Evolutionary conservation across 2,329 filamentous ascomycete genomes (phyloP).

Genomic region (Nannizziopsis arthrosporioides): DNA sequence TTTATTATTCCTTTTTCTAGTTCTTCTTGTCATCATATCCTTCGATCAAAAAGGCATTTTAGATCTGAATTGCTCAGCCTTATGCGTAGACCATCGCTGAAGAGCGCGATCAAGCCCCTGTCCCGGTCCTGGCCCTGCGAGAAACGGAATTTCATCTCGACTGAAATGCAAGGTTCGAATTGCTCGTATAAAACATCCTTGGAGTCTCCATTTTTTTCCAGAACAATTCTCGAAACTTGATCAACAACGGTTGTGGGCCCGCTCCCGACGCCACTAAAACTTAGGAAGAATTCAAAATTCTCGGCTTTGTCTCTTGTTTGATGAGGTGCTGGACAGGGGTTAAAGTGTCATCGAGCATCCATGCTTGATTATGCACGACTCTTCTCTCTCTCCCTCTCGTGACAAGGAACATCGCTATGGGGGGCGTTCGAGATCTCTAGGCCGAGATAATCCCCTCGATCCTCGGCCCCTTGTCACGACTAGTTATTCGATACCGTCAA

Average conservation of each 20-base stretch:
- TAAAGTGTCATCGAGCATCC: neutral
- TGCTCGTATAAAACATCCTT: neutral
- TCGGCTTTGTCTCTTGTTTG: slow-evolving; percentile 2
- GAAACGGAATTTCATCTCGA: no score
- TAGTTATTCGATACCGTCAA: no score
- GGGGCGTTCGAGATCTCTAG: no score
- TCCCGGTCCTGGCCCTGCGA: no score
- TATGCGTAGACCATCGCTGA: no score
- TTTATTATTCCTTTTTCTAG: no score
- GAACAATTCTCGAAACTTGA: slow-evolving; percentile 4
- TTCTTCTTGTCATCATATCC: no score
- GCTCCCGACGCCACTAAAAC: slow-evolving; percentile 8
- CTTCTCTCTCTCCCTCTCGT: neutral
- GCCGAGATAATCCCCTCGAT: no score
- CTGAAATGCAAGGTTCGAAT: neutral
- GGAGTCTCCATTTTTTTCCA: slow-evolving; percentile 1
- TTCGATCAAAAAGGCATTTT: no score
- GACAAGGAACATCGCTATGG: neutral
- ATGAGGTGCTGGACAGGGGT: slow-evolving; percentile 4
- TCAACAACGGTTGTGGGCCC: slow-evolving; percentile 2
- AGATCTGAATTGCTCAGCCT: no score
- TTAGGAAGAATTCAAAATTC: slow-evolving; percentile 3
- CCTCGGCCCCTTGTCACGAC: no score
- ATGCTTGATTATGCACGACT: slow-evolving; percentile 2
- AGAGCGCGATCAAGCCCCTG: no score